These are phyloP conservation scores for Mortierella sp. DNA, from an alignment of 371 early-diverging fungal genomes.

Conservation along the genomic window DNA sequence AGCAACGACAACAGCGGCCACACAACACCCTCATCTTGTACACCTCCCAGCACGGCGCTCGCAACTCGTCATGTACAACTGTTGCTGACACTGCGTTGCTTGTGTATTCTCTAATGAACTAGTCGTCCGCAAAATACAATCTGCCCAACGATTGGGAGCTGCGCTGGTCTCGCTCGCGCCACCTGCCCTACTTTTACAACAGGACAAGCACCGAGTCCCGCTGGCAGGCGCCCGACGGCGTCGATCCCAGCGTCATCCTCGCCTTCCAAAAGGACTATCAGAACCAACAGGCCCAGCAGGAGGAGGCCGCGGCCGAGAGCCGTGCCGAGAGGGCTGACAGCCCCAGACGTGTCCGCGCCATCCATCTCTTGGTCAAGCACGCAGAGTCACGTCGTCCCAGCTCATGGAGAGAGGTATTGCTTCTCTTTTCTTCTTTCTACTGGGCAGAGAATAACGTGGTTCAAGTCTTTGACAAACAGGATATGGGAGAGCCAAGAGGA, in stretches of 20 bases:
- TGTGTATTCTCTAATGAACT: neutral
- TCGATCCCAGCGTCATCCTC: constrained; percentile 46
- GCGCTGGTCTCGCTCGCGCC: constrained; percentile 77
- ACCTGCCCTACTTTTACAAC: constrained; percentile 92
- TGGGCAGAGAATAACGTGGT: neutral
- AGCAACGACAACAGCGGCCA: neutral
- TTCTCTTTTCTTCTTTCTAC: too few species aligned
- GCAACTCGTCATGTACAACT: neutral
- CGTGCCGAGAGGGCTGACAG: constrained; percentile 26
- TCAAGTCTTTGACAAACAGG: neutral
- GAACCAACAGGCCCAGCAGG: constrained; percentile 25
- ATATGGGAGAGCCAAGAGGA: neutral
- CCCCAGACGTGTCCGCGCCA: constrained; percentile 78
- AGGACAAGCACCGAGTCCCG: constrained; percentile 81
- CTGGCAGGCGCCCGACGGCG: constrained; percentile 83
- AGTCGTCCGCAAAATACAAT: constrained; percentile 36
- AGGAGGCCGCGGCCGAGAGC: constrained; percentile 14
- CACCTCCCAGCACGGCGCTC: neutral
- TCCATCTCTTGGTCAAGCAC: constrained; percentile 95
- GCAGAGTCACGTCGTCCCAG: constrained; percentile 87
- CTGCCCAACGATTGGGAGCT: constrained; percentile 82
- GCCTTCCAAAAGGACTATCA: constrained; percentile 41
- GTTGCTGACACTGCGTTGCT: neutral
- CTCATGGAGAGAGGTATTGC: constrained; percentile 87
- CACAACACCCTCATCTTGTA: neutral